Conservation (phyloP, 2,329 filamentous ascomycete species). For the Zopfia rhizophila region DNA sequence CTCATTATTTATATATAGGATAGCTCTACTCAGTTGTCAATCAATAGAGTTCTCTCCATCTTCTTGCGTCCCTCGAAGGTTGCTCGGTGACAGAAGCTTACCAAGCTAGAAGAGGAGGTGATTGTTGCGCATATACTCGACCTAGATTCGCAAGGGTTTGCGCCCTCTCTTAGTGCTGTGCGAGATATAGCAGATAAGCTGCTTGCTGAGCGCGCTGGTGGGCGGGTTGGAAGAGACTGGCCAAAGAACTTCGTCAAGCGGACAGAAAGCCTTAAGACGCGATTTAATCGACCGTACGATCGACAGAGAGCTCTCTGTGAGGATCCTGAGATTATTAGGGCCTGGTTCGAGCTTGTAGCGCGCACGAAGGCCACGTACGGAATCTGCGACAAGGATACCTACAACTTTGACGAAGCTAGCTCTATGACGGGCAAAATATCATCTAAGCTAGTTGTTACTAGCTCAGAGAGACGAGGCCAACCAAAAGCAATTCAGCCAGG, state of each 20-base stretch:
- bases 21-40: slow-evolving; percentile 14
- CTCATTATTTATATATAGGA: too few species aligned
- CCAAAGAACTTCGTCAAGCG: slow-evolving; percentile 39
- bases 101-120: slow-evolving; percentile 14
- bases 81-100: slow-evolving; percentile 21
- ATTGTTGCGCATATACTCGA: slow-evolving; percentile 14
- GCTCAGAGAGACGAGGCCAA: slow-evolving; percentile 12
- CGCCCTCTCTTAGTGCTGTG: slow-evolving; percentile 11
- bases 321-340: slow-evolving; percentile 20
- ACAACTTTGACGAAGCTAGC: slow-evolving; percentile 28
- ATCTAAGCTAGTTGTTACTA: slow-evolving; percentile 14
- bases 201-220: slow-evolving; percentile 7
- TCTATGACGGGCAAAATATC: slow-evolving; percentile 25
- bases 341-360: slow-evolving; percentile 17
- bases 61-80: too few species aligned
- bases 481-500: slow-evolving; percentile 13
- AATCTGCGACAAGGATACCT: slow-evolving; percentile 20
- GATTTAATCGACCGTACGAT: slow-evolving; percentile 20
- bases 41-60: too few species aligned
- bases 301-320: slow-evolving; percentile 25
- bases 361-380: slow-evolving; percentile 23
- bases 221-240: slow-evolving; percentile 34
- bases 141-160: slow-evolving; percentile 15
- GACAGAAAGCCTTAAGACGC: slow-evolving; percentile 16
- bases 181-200: slow-evolving; percentile 22